Base-by-base conservation (phyloP, 768 basidiomycete genomes). In the Boletus insuetus region DNA sequence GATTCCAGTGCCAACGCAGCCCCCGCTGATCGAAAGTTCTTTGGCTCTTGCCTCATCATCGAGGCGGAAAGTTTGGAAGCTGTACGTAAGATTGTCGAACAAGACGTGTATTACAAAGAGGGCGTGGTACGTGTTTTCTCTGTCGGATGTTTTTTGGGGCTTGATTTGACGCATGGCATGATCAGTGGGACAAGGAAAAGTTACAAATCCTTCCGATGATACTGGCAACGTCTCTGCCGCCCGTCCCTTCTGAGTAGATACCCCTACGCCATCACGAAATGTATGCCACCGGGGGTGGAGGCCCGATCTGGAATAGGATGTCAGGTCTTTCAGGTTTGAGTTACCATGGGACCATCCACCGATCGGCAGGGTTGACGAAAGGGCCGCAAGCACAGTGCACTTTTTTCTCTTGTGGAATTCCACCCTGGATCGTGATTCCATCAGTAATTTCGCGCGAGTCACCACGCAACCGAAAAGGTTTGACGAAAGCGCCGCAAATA, bases 151-250 rank as follows among this genome's bases (percentile, higher is more conserved):
- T 11, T 45, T 35, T 10, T 47, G 17, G 45, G 57, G 31, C 17
- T 38, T 29, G 17, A 10, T 39, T 8, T 51, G 19, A 41, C 10
- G 37, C 35, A 37, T 31, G 37, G 39, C 47, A n/a, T 12, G 31
- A 22, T 19, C n/a, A 84, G 83, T 85, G 84, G 83, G 84, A 84
- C 61, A 69, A 73, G 55, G 79, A 80, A 56, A 82, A 75, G 61
- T 54, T 85, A 17, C 74, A 78, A n/a, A 78, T 85, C 42, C 55
- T 74, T 20, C 83, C 82, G 11, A 73, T 78, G 53, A 42, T 70
- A 19, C 57, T 73, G 35, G 75, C 71, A 22, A 70, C 64, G 26
- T 47, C 50, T 8, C 38, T 64, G 19, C 61, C 61, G 13, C 57
- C 53, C 8, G 40, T 52, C 8, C 45, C 50, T 12, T n/a, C 31